A percentile compares a stretch with the other conserved stretches of the same genome.
Evolutionary conservation across 129 eudicot species (phyloP).

Genomic region (Flaveria robusta): DNA sequence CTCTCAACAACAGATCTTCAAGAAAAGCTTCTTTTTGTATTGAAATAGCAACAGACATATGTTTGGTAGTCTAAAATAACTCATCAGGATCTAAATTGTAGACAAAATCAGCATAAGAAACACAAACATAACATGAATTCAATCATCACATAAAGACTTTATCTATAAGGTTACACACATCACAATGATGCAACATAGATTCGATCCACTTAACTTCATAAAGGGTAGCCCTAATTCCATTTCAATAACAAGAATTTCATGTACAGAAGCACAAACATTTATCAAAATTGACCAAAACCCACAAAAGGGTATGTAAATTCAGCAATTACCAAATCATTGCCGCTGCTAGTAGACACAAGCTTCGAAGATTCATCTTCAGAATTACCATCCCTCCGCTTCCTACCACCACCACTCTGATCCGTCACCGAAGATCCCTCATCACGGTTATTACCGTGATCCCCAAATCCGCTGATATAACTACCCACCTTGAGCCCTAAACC

Average conservation of each 20-base stretch:
- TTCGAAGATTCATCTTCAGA: conserved; percentile 62
- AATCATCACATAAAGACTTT: not conserved
- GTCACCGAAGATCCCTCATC: conserved; percentile 85
- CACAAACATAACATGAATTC: not conserved
- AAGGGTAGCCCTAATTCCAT: not conserved
- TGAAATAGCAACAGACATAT: not conserved
- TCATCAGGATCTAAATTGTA: conserved; percentile 15
- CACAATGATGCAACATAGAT: not conserved
- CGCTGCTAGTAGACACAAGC: conserved; percentile 60
- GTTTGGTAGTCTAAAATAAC: conserved; percentile 1
- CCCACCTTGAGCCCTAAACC: conserved; percentile 57
- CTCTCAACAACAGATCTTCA: not conserved
- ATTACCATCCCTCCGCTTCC: conserved; percentile 52
- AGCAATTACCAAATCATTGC: conserved; percentile 58
- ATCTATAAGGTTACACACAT: conserved; percentile 5
- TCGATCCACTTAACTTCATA: conserved; percentile 1
- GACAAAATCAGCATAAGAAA: conserved; percentile 4
- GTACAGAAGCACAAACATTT: not conserved
- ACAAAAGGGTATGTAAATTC: not conserved
- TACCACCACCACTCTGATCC: conserved; percentile 62
- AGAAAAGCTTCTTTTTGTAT: not conserved
- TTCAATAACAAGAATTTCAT: not conserved
- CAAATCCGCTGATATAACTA: conserved; percentile 42
- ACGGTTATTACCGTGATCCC: conserved; percentile 30
- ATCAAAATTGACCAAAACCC: not conserved